phyloP scores from a whole-genome alignment of 2,329 filamentous ascomycete genomes.

The Penicillium sp. region DNA sequence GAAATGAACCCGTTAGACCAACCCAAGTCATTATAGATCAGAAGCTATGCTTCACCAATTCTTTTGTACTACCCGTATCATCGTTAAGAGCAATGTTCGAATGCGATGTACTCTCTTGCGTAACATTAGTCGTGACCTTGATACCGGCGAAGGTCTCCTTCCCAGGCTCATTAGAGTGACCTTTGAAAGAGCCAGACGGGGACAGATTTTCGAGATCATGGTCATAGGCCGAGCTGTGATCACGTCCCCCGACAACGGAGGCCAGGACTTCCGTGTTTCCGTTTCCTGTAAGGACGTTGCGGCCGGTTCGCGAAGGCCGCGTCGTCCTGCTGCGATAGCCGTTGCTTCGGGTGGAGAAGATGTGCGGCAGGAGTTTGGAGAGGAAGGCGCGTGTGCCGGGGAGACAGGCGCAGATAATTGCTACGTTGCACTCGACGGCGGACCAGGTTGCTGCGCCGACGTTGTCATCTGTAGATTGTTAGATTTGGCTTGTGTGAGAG shows the following conservation, averaged over 20 bases:
- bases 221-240: conserved; percentile 6
- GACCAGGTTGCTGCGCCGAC: conserved; percentile 44
- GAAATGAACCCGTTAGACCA: not conserved
- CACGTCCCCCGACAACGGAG: conserved; percentile 18
- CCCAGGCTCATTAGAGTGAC: not conserved
- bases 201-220: conserved; percentile 19
- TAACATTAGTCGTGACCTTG: conserved; percentile 29
- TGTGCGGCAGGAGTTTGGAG: conserved; percentile 23
- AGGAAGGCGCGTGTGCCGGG: conserved; percentile 31
- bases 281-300: conserved; percentile 13
- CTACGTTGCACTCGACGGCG: conserved; percentile 41
- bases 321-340: conserved; percentile 21
- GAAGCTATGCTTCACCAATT: conserved; percentile 19
- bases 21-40: conserved; percentile 2
- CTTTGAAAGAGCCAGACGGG: conserved; percentile 1
- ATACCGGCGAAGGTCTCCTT: conserved; percentile 17
- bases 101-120: conserved; percentile 17
- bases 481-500: not conserved
- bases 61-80: conserved; percentile 22
- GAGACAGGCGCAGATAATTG: conserved; percentile 42
- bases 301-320: conserved; percentile 13
- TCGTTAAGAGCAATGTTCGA: conserved; percentile 6
- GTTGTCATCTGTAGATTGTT: conserved; percentile 25
- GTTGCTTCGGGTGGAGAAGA: conserved; percentile 27
- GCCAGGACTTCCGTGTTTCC: conserved; percentile 18